Base-by-base conservation (phyloP, 2,329 filamentous ascomycete species). In the Penicillium sp. region DNA sequence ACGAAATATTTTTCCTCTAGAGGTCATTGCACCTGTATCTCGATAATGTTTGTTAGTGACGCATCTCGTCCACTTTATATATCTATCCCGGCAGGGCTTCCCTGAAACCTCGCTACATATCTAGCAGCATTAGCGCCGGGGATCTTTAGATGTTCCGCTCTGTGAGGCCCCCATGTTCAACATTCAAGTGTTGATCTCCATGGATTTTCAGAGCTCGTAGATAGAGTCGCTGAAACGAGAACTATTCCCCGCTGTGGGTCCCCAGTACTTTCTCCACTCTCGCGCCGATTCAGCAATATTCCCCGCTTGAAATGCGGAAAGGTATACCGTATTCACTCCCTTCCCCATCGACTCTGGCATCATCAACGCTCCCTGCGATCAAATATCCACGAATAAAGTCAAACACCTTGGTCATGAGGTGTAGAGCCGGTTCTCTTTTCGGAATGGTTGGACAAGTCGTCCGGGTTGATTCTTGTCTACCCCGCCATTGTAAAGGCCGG, bases 161-260 rank as follows among this genome's bases (percentile, higher is more conserved):
- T n/a, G n/a, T n/a, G n/a, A n/a, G n/a, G n/a, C n/a, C n/a, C n/a
- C n/a, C n/a, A n/a, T n/a, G n/a, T n/a, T n/a, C n/a, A n/a, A n/a
- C n/a, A n/a, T n/a, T n/a, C n/a, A n/a, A n/a, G n/a, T n/a, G 23
- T 6, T 24, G 23, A 24, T 24, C 6, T 4, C 3, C 23, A 4
- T 24, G 4, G 24, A 6, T 12, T 12, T 47, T n/a, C 36, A 6
- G 13, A 34, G 31, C 13, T 24, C 23, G 6, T 29, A 9, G 9
- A 10, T 21, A 38, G 10, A 29, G 10, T 3, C 15, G 3, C 15
- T 5, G 15, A 31, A 51, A 51, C 43, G 49, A 43, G 56, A 45
- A 53, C 18, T 26, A 15, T 42, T 49, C 28, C 47, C 56, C 54
- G 56, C 56, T 16, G 43, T 53, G 54, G 56, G 52, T 26, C 21